A percentile compares a stretch with the other conserved stretches of the same genome.
phyloP scores from a whole-genome alignment of 345 rosid genomes.

The Populus tremula region DNA sequence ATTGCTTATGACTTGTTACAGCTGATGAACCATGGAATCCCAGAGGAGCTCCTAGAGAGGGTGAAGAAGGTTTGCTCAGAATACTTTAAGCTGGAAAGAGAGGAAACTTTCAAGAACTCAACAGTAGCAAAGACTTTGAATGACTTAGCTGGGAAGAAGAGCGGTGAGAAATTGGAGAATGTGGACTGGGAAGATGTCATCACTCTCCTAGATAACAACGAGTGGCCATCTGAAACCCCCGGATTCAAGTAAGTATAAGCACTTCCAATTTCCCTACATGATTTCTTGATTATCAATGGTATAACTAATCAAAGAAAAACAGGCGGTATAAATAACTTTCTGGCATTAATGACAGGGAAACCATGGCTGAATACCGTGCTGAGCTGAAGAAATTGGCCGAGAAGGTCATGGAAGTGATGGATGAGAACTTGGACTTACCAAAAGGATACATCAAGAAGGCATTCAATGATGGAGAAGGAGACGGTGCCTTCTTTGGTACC shows the following conservation, averaged over 20 bases:
- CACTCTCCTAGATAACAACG: constrained; percentile 52
- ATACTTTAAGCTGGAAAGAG: constrained; percentile 64
- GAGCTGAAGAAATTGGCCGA: constrained; percentile 70
- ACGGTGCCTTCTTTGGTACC: constrained; percentile 67
- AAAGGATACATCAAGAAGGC: constrained; percentile 57
- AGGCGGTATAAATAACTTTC: not conserved
- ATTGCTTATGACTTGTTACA: constrained; percentile 16
- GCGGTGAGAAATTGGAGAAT: constrained; percentile 51
- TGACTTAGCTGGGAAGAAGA: constrained; percentile 40
- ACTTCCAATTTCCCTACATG: not conserved
- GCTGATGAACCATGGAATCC: constrained; percentile 83
- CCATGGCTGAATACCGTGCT: constrained; percentile 63
- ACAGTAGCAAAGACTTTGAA: constrained; percentile 43
- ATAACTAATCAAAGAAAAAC: not conserved
- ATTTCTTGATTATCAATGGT: not conserved
- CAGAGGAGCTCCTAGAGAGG: constrained; percentile 61
- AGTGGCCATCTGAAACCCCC: constrained; percentile 61
- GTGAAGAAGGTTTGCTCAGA: constrained; percentile 68
- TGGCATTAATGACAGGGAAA: constrained; percentile 46
- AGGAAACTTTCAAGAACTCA: constrained; percentile 59
- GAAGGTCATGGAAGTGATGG: constrained; percentile 80
- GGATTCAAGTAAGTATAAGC: constrained; percentile 68
- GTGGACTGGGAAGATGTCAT: constrained; percentile 91
- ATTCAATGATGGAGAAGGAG: constrained; percentile 51
- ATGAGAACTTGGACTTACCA: constrained; percentile 69